Base-by-base conservation (phyloP, 1,284 basidiomycete species). In the Trametes versicolor region DNA sequence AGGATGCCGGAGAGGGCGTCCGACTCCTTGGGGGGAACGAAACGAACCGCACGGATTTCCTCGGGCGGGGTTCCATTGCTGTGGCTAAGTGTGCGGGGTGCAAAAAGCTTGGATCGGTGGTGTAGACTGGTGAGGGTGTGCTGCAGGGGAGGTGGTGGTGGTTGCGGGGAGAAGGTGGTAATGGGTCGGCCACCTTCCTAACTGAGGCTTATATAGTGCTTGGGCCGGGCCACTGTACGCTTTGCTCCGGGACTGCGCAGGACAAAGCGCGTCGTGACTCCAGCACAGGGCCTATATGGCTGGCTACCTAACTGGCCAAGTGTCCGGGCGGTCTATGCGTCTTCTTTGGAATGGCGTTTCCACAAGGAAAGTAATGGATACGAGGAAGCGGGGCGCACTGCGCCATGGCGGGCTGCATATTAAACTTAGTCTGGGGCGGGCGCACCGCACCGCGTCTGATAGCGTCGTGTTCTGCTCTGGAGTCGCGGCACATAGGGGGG, bases 21-120 rank as follows among this genome's bases (percentile, higher is more conserved):
- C 29, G 29, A 32, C 29, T 32, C 34, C 45, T 56, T 6, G 62
- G 60, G 12, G 54, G 56, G 25, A 59, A 37, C 23, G 53, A 17
- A 19, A 55, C 65, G 34, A 69, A 69, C 6, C 68, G 60, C 23
- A 69, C 68, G 13, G 53, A 65, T 52, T 67, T 69, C 50, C 39
- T 52, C 34, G 36, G 53, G 37, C 53, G 48, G 34, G 1, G 53
- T 45, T 41, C 58, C 49, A 64, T 56, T 19, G 34, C 19, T 39
- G 55, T 23, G 4, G 41, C 25, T 43, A 39, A 17, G 45, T 39
- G 25, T 1, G 21, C 27, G 23, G 25, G 17, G 29, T 21, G n/a
- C 2, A 10, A 13, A 39, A 39, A n/a, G 34, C 29, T 21, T 1
- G 17, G 3, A 36, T 5, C 7, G 32, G 34, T 39, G 3, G 32